These are phyloP conservation scores for Noccaea caerulescens DNA, from an alignment of 345 rosid genomes.

Conservation along the genomic window DNA sequence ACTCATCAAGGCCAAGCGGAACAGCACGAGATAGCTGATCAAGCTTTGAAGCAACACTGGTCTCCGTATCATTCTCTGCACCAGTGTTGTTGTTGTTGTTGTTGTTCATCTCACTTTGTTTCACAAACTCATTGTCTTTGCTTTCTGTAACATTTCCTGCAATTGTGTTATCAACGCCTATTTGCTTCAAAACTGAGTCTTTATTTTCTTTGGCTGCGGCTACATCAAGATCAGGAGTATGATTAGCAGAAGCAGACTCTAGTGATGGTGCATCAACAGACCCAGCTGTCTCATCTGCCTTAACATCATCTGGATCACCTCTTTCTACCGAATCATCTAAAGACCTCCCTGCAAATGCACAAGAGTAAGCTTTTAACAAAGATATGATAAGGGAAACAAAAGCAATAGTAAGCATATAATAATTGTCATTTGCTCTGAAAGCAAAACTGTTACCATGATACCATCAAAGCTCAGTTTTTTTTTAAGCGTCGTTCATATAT, in stretches of 20 bases:
- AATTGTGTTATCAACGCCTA: neutral
- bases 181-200: neutral
- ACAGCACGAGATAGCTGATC: conserved; percentile 60
- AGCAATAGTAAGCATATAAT: neutral
- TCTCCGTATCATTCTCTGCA: conserved; percentile 39
- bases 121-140: conserved; percentile 29
- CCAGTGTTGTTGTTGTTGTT: neutral
- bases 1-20: conserved; percentile 86
- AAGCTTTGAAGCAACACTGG: conserved; percentile 42
- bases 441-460: no score
- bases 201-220: neutral
- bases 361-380: conserved; percentile 2
- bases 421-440: no score
- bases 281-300: conserved; percentile 37
- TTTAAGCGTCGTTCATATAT: no score
- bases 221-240: neutral
- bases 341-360: conserved; percentile 52
- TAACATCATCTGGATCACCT: conserved; percentile 24
- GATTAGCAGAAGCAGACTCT: conserved; percentile 37
- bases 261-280: conserved; percentile 44
- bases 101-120: conserved; percentile 12
- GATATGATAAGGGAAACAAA: neutral
- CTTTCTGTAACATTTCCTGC: conserved; percentile 40
- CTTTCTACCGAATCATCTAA: conserved; percentile 36
- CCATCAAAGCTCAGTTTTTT: neutral